A percentile compares a stretch with the other conserved stretches of the same genome.
Conservation (phyloP, 1,139 yeast genomes). For the Diutina scorzettiae region DNA sequence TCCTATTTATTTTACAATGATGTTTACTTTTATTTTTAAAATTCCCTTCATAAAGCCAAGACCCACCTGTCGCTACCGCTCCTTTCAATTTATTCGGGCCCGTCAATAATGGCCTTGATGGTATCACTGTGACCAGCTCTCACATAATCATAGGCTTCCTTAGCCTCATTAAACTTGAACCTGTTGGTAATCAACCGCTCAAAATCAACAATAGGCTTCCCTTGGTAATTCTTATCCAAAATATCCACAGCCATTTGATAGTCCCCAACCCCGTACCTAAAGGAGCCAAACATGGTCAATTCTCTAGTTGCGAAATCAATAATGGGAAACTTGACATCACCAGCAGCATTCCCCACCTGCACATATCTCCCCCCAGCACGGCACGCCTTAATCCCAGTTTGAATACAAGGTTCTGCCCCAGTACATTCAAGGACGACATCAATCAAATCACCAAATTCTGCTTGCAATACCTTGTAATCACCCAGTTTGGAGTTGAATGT, state of each 20-base stretch:
- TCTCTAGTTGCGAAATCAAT: constrained; percentile 62
- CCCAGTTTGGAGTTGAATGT: constrained; percentile 39
- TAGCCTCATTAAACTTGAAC: constrained; percentile 62
- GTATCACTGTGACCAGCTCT: constrained; percentile 29
- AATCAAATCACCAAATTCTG: constrained; percentile 36
- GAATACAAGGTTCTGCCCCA: constrained; percentile 61
- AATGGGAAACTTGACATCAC: constrained; percentile 60
- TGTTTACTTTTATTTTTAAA: neutral
- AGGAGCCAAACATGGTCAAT: constrained; percentile 58
- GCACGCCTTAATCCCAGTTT: constrained; percentile 47
- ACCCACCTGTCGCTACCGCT: neutral
- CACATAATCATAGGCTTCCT: constrained; percentile 68
- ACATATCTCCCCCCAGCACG: constrained; percentile 56
- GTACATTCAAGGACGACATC: constrained; percentile 59
- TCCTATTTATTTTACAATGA: neutral
- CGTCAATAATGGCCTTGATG: constrained; percentile 35
- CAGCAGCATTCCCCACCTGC: constrained; percentile 70
- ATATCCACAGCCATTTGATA: constrained; percentile 64
- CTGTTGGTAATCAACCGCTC: constrained; percentile 66
- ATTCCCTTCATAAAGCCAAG: neutral
- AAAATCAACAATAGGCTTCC: constrained; percentile 30
- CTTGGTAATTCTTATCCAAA: constrained; percentile 44
- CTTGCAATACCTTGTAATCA: constrained; percentile 21
- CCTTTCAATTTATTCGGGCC: constrained; percentile 32
- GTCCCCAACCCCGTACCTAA: constrained; percentile 74